These are phyloP conservation scores for Gaeumannomyces tritici DNA, from an alignment of 2,329 filamentous ascomycete genomes.

Conservation along the genomic window DNA sequence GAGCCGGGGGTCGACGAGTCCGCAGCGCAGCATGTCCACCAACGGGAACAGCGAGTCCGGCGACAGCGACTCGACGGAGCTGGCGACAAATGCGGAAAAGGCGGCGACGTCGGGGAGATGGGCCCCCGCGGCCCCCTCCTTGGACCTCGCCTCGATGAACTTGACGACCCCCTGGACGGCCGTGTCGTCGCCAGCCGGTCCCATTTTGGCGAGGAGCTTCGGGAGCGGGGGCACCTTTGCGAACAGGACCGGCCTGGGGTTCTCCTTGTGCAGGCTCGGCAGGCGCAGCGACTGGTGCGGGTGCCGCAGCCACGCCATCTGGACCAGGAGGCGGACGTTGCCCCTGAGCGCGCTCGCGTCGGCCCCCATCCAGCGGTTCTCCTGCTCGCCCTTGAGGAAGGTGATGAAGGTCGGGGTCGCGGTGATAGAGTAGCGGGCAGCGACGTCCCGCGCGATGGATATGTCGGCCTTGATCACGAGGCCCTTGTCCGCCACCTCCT, in stretches of 20 bases:
- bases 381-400: conserved; percentile 65
- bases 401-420: conserved; percentile 87
- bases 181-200: conserved; percentile 43
- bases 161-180: conserved; percentile 54
- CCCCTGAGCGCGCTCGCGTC: conserved; percentile 57
- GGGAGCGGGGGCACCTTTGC: conserved; percentile 71
- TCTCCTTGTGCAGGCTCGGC: conserved; percentile 56
- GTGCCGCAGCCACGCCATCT: conserved; percentile 68
- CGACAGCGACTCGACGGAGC: conserved; percentile 45
- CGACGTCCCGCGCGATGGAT: conserved; percentile 53
- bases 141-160: conserved; percentile 59
- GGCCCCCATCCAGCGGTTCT: conserved; percentile 74
- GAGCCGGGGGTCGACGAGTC: conserved; percentile 67
- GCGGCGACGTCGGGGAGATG: conserved; percentile 60
- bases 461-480: conserved; percentile 79
- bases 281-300: conserved; percentile 63
- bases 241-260: conserved; percentile 61
- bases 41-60: conserved; percentile 64
- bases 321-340: conserved; percentile 64
- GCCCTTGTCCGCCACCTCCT: conserved; percentile 57
- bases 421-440: conserved; percentile 54
- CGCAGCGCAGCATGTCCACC: conserved; percentile 74
- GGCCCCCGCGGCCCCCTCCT: conserved; percentile 51
- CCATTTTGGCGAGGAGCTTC: conserved; percentile 75
- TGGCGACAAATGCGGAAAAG: conserved; percentile 53